Base-by-base conservation (phyloP, 129 eudicot species). In the Tanacetum coccineum region DNA sequence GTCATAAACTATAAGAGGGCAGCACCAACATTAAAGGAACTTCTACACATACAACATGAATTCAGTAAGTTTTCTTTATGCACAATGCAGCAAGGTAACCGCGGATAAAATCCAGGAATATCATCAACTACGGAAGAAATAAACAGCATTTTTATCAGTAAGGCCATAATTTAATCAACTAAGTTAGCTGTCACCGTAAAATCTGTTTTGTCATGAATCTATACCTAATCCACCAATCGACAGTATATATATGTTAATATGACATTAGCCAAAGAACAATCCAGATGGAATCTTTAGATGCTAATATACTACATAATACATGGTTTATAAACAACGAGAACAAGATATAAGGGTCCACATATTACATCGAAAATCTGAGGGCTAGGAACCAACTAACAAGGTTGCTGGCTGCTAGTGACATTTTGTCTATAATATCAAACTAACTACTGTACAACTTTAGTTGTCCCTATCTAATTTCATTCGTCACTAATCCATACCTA, bases 371-470 rank as follows among this genome's bases (percentile, higher is more conserved):
- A 67, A 56, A 45, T 42, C 30, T 21, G 40, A 57, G 48, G 42
- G 48, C 36, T 13, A 70, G 50, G 65, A 44, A 65, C 65, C 46
- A 73, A 55, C 64, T 44, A 54, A 2, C 15, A 59, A 32, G 69
- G 46, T 67, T 59, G 42, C 54, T 22, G 68, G 26, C 58, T 60
- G 48, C 9, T 75, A 68, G 26, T 68, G 79, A 74, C 55, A 49
- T 75, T 15, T 75, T 70, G 57, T 13, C 50, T 32, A 66, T 48
- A 62, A 51, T 39, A 68, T 60, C 62, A 42, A 66, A 40, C 68
- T 50, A 75, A 68, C 64, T 50, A 75, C n/a, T n/a, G n/a, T n/a
- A n/a, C 74, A 68, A 12, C 40, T 75, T 49, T 60, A 61, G 63
- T 56, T 60, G 80, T 52, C 80, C 44, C 64, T 13, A 51, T 44